These are phyloP conservation scores for Fusarium sp. DNA, from an alignment of 2,329 filamentous ascomycete genomes.

Conservation along the genomic window DNA sequence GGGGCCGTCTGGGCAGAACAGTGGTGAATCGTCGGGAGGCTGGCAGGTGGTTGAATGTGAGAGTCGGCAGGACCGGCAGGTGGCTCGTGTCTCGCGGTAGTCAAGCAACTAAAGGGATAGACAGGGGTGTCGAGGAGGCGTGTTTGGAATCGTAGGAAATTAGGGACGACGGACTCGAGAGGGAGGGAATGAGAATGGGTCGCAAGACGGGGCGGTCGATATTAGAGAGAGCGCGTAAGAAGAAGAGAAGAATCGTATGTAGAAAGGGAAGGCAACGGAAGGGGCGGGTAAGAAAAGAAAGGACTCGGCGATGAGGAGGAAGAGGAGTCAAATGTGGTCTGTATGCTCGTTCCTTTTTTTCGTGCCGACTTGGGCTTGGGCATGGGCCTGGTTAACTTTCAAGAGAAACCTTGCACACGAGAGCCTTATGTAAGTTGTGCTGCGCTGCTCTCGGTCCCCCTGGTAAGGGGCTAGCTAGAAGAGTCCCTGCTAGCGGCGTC, in stretches of 20 bases:
- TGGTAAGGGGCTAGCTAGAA: slow-evolving; percentile 35
- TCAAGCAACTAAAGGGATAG: slow-evolving; percentile 41
- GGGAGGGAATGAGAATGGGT: slow-evolving; percentile 20
- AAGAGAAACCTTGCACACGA: slow-evolving; percentile 25
- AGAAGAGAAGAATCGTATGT: slow-evolving; percentile 8
- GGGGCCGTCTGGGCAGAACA: slow-evolving; percentile 11
- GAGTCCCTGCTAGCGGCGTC: slow-evolving; percentile 33
- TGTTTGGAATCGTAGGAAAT: slow-evolving; percentile 26
- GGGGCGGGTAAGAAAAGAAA: slow-evolving; percentile 39
- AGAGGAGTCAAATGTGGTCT: slow-evolving; percentile 10
- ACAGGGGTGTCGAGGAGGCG: slow-evolving; percentile 19
- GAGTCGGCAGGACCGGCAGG: slow-evolving; percentile 42
- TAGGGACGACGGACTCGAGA: slow-evolving; percentile 11
- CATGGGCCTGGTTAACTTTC: slow-evolving; percentile 14
- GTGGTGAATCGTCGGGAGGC: slow-evolving; percentile 23
- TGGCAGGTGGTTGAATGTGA: slow-evolving; percentile 31
- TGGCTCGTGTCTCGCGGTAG: slow-evolving; percentile 43
- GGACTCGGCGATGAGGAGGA: slow-evolving; percentile 32
- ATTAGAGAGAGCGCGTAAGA: slow-evolving; percentile 23
- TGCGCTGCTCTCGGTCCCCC: slow-evolving; percentile 20
- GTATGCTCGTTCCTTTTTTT: slow-evolving; percentile 40
- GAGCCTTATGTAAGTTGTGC: slow-evolving; percentile 28
- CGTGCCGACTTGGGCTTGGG: slow-evolving; percentile 27
- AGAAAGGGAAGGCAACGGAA: slow-evolving; percentile 23
- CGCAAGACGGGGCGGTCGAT: slow-evolving; percentile 23